Base-by-base conservation (phyloP, 2,329 filamentous ascomycete genomes). In the Rachicladosporium sp. region DNA sequence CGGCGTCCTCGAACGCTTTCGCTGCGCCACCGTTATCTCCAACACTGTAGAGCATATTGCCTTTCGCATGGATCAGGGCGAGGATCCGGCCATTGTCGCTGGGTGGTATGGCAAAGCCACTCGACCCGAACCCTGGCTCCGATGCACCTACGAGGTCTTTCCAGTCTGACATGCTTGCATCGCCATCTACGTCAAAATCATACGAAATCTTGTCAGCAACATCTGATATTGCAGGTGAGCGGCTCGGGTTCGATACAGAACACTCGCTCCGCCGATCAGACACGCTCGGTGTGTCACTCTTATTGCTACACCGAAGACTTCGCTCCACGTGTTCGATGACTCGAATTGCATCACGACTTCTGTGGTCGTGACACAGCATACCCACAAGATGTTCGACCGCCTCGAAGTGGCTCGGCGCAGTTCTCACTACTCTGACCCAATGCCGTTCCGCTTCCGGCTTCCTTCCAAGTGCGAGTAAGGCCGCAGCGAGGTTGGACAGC, bases 11-110 rank as follows among this genome's bases (percentile, higher is more conserved):
- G 51, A 98, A 98, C 3, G 91, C 86, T 50, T 78, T 76, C 1
- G 89, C 87, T 32, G 91, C 91, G 31, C 72, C 76, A 31, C 72
- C 69, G 47, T 91, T 82, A 48, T 95, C 81, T 34, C 89, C 89
- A 23, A 93, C 66, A 19, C 84, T 78, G 61, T 98, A 98, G 2
- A 96, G 70, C 81, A 96, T 93, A 46, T 96, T 96, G n/a, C 89
- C 91, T 61, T 96, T 98, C 12, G 89, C 88, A 62, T 98, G 91
- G 31, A 96, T 78, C 10, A 98, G 71, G n/a, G 87, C 83, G 33
- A 98, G 72, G 53, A 98, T 86, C 43, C 91, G 77, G 6, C 89
- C 91, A 56, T 95, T 96, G 50, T 98, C 91, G 33, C 74, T 77
- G 2, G 81, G 87, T 4, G 87, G 74, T 33, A 98, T 79, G 10